Evolutionary conservation across 345 rosid species (phyloP).

Genomic region (Heritiera fomes): DNA sequence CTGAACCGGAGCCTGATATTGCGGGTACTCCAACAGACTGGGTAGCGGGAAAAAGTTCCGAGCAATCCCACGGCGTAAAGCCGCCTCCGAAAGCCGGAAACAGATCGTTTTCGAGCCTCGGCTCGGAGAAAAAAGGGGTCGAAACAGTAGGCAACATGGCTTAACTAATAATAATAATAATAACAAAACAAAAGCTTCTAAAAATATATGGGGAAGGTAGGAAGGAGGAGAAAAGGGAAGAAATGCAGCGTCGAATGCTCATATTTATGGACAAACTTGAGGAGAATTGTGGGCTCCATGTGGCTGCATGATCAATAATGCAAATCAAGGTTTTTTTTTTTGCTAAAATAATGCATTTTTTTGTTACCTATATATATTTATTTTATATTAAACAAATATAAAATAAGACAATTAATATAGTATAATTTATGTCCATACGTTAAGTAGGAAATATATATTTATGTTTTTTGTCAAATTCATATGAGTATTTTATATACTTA

Average conservation of each 20-base stretch:
- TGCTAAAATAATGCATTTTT: conserved; percentile 6
- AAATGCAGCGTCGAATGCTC: conserved; percentile 55
- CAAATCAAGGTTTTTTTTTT: conserved; percentile 32
- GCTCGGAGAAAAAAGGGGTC: conserved; percentile 38
- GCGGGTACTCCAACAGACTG: conserved; percentile 37
- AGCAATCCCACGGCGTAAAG: conserved; percentile 60
- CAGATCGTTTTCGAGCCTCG: conserved; percentile 37
- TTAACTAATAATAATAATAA: background rate
- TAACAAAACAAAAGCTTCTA: background rate
- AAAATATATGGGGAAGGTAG: conserved; percentile 35
- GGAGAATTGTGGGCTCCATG: conserved; percentile 23
- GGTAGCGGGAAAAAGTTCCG: conserved; percentile 37
- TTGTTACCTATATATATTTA: no score
- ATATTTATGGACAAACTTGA: conserved; percentile 50
- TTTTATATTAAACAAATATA: no score
- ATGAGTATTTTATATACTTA: no score
- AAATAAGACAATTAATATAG: no score
- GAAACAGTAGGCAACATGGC: conserved; percentile 60
- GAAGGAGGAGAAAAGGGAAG: conserved; percentile 87
- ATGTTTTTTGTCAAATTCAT: no score
- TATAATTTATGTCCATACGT: no score
- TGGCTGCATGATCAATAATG: background rate
- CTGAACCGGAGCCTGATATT: conserved; percentile 40
- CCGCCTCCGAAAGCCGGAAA: conserved; percentile 47
- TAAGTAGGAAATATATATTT: no score